phyloP scores from a whole-genome alignment of 768 basidiomycete genomes.

The Russula earlei region DNA sequence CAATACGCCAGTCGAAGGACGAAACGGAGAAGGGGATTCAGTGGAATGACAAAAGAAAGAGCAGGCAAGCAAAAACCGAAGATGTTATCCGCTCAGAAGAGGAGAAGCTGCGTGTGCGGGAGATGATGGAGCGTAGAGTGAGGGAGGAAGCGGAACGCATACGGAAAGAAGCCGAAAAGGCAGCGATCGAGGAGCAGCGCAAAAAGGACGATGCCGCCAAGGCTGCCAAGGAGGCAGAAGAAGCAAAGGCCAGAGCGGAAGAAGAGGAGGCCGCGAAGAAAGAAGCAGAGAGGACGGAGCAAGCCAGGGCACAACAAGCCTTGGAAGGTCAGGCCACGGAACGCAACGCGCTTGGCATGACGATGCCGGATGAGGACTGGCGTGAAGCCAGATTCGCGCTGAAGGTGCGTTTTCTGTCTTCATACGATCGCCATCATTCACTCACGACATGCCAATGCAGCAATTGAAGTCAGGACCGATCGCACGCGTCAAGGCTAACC shows the following conservation, averaged over 20 bases:
- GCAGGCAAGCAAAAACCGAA: conserved; percentile 52
- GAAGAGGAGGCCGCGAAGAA: conserved; percentile 29
- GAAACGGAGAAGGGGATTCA: conserved; percentile 35
- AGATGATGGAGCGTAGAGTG: conserved; percentile 49
- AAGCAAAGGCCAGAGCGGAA: conserved; percentile 23
- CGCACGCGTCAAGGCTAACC: conserved; percentile 51
- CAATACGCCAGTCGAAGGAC: conserved; percentile 37
- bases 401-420: conserved; percentile 32
- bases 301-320: conserved; percentile 31
- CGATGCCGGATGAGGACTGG: conserved; percentile 59
- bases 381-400: conserved; percentile 41
- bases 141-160: conserved; percentile 41
- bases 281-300: conserved; percentile 25
- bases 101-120: conserved; percentile 40
- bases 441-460: conserved; percentile 29
- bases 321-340: conserved; percentile 32
- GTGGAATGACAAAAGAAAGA: conserved; percentile 38
- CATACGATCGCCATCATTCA: conserved; percentile 12
- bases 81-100: conserved; percentile 53
- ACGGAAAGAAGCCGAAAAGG: conserved; percentile 25
- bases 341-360: conserved; percentile 40
- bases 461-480: conserved; percentile 56
- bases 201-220: conserved; percentile 24
- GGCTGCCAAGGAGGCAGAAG: conserved; percentile 21
- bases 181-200: conserved; percentile 23